Percentiles rank a stretch among this genome's conserved stretches.
These are phyloP conservation scores for Ramaria sp. DNA, from an alignment of 768 basidiomycete genomes.

Conservation along the genomic window DNA sequence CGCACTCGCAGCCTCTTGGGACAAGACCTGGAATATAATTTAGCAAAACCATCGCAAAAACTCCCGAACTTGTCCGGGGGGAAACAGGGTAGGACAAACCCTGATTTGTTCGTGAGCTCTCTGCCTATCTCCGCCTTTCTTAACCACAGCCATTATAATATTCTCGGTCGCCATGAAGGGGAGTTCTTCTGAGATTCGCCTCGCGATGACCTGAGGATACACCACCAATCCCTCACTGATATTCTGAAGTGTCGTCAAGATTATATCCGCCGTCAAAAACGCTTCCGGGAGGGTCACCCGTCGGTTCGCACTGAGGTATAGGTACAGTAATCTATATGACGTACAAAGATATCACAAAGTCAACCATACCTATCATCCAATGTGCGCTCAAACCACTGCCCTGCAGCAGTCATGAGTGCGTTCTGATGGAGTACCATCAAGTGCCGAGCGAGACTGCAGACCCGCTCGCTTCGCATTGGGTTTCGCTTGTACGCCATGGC, in stretches of 20 bases:
- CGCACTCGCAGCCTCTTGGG: slow-evolving; percentile 88
- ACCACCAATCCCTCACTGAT: slow-evolving; percentile 99
- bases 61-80: no score
- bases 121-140: slow-evolving; percentile 88
- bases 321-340: background rate
- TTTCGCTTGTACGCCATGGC: slow-evolving; percentile 99
- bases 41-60: no score
- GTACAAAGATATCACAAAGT: background rate
- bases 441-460: slow-evolving; percentile 93
- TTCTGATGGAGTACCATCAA: slow-evolving; percentile 95
- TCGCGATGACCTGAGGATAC: slow-evolving; percentile 90
- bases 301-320: slow-evolving; percentile 70
- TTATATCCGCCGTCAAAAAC: slow-evolving; percentile 93
- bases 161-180: slow-evolving; percentile 99
- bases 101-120: slow-evolving; percentile 95
- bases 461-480: slow-evolving; percentile 97
- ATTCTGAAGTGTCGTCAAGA: slow-evolving; percentile 91
- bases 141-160: slow-evolving; percentile 98
- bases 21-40: slow-evolving; percentile 53
- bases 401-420: slow-evolving; percentile 85
- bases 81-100: slow-evolving; percentile 26
- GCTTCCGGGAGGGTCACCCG: slow-evolving; percentile 95
- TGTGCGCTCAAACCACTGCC: slow-evolving; percentile 98
- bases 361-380: slow-evolving; percentile 75
- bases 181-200: slow-evolving; percentile 86